Base-by-base conservation (phyloP, 441 rosid genomes). In the Euphorbia schlechtendalii region DNA sequence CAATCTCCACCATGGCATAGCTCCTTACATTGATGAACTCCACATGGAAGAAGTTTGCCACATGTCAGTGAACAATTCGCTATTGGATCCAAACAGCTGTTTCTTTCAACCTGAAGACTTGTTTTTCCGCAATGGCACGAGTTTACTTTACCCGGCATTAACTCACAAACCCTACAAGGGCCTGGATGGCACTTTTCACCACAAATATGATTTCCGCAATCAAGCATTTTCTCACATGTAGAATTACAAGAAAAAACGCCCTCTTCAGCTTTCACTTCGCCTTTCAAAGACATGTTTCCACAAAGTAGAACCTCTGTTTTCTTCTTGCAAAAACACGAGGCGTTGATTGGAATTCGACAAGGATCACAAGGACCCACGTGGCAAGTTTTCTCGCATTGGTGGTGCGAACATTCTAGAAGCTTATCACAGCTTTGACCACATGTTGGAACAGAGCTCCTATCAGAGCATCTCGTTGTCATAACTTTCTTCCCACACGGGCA, bases 401-500 rank as follows among this genome's bases (percentile, higher is more conserved):
- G 98, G 28, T 98, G 93, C 59, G 76, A 66, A 30, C 99, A 96
- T 18, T 73, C 83, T 63, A 92, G 96, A 77, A 82, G 86, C 83
- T 83, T 96, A 70, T 82, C 77, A 49, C 99, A 92, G 20, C n/a
- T 76, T 69, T 86, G 85, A 36, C 97, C 98, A 71, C 99, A 92
- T 28, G 92, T 82, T 61, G 83, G 80, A 59, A 83, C 86, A 46
- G 96, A 81, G 66, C 69, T 87, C 55, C 90, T 81, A 72, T 95
- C 99, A 4, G 90, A 84, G 74, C 99, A 95, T 80, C 98, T 82
- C n/a, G 89, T 87, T 20, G 96, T 82, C 70, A 87, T 75, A 60
- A 72, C 73, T 76, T 90, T 85, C 79, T 92, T 95, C 67, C 96
- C 96, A 77, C 98, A 95, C 64, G 97, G 98, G 64, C 99, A 95